phyloP scores from a whole-genome alignment of 1,284 basidiomycete genomes.

The Omphalotus olearius region DNA sequence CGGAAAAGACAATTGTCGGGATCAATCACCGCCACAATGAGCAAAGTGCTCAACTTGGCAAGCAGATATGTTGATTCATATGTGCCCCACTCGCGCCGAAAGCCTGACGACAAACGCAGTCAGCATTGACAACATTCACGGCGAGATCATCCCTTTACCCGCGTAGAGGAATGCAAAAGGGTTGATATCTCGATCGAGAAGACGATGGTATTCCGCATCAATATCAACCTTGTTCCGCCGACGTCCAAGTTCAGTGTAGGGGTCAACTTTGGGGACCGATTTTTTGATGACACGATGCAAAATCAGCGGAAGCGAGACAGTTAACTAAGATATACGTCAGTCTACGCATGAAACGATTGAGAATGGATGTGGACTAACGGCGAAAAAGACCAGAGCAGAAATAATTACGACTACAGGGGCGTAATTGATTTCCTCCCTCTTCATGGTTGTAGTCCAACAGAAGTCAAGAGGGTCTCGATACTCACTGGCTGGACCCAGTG shows the following conservation, averaged over 20 bases:
- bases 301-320: slow-evolving; percentile 69
- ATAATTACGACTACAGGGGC: slow-evolving; percentile 62
- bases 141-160: slow-evolving; percentile 33
- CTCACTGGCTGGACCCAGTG: slow-evolving; percentile 52
- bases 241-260: slow-evolving; percentile 68
- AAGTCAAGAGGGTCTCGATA: slow-evolving; percentile 68
- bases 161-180: slow-evolving; percentile 73
- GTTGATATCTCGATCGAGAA: slow-evolving; percentile 62
- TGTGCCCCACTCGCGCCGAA: slow-evolving; percentile 63
- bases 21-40: slow-evolving; percentile 66
- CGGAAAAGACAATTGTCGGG: slow-evolving; percentile 75
- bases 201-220: slow-evolving; percentile 70
- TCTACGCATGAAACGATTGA: not conserved
- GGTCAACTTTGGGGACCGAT: slow-evolving; percentile 64
- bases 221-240: slow-evolving; percentile 52
- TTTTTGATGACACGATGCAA: slow-evolving; percentile 52
- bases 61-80: slow-evolving; percentile 61
- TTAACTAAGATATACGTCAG: slow-evolving; percentile 39
- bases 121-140: slow-evolving; percentile 1
- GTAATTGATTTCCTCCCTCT: slow-evolving; percentile 67
- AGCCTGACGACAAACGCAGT: slow-evolving; percentile 37
- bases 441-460: slow-evolving; percentile 77
- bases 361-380: slow-evolving; percentile 29
- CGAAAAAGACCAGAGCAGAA: slow-evolving; percentile 47
- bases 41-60: slow-evolving; percentile 66